Conservation (phyloP, 2,329 filamentous ascomycete genomes). For the Aspergillus terreus region DNA sequence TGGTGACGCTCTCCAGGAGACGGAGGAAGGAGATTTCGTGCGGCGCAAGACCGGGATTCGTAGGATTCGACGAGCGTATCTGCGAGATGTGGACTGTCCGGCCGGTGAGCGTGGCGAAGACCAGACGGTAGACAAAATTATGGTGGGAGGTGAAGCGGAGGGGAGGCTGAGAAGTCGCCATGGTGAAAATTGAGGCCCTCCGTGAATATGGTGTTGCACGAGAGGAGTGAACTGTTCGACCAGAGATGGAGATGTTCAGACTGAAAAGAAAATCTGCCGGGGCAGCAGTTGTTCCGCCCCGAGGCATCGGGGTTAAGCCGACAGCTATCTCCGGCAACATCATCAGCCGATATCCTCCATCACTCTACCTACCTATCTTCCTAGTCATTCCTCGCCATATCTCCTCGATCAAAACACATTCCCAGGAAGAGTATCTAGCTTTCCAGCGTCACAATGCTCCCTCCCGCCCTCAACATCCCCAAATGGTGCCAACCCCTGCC, state of each 20-base stretch:
- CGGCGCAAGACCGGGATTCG: conserved; percentile 80
- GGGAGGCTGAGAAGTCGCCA: conserved; percentile 46
- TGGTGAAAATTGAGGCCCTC: conserved; percentile 10
- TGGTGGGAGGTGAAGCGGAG: conserved; percentile 81
- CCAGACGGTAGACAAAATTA: conserved; percentile 75
- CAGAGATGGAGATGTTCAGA: neutral
- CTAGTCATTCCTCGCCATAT: too few species aligned
- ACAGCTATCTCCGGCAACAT: conserved; percentile 24
- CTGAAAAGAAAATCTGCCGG: conserved; percentile 32
- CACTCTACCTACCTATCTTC: neutral
- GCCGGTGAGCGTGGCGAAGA: conserved; percentile 88
- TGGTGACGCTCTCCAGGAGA: conserved; percentile 89
- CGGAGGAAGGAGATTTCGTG: conserved; percentile 95
- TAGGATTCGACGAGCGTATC: conserved; percentile 82
- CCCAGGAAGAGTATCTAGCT: neutral
- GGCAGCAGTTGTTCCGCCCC: conserved; percentile 23
- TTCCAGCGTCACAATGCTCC: conserved; percentile 25
- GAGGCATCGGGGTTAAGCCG: conserved; percentile 22
- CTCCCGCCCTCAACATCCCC: conserved; percentile 42
- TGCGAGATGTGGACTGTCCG: conserved; percentile 86
- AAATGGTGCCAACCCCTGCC: conserved; percentile 36
- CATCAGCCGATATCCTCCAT: conserved; percentile 1
- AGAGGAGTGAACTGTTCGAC: neutral
- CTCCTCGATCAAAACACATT: neutral
- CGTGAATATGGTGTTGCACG: neutral